These are phyloP conservation scores for Malus hybrid DNA, from an alignment of 331 rosid genomes.

Conservation along the genomic window DNA sequence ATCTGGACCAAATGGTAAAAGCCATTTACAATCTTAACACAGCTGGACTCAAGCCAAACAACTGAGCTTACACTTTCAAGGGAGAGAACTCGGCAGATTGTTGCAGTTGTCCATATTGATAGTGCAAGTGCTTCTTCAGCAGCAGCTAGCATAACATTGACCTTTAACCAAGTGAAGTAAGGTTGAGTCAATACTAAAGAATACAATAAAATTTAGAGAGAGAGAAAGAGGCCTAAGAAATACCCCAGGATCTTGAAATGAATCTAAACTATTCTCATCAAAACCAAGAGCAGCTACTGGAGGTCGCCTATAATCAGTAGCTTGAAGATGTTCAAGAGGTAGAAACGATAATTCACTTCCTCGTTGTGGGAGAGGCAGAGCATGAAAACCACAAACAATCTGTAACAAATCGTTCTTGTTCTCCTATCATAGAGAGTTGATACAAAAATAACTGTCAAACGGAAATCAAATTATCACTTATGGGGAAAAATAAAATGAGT, in stretches of 20 bases:
- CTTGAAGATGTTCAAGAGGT: constrained; percentile 87
- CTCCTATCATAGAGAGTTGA: constrained; percentile 44
- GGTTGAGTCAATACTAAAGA: constrained; percentile 4
- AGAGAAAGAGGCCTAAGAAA: constrained; percentile 7
- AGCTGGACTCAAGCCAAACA: constrained; percentile 12
- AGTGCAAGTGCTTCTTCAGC: constrained; percentile 82
- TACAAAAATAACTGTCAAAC: constrained; percentile 18
- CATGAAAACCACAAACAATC: constrained; percentile 73
- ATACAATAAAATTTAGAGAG: not conserved
- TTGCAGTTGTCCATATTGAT: constrained; percentile 82
- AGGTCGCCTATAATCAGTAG: constrained; percentile 60
- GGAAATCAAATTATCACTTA: constrained; percentile 19
- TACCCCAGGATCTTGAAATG: constrained; percentile 53
- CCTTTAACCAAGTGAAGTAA: constrained; percentile 35
- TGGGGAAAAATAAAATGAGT: constrained; percentile 8
- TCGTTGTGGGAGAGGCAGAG: constrained; percentile 55
- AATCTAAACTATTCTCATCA: constrained; percentile 30
- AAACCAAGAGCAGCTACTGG: constrained; percentile 58
- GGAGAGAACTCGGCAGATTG: constrained; percentile 85
- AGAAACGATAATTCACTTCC: constrained; percentile 65
- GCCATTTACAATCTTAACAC: not conserved
- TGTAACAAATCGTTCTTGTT: constrained; percentile 73
- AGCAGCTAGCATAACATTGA: constrained; percentile 48
- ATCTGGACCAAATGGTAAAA: not conserved
- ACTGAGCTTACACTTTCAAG: constrained; percentile 64